Evolutionary conservation across 2,329 filamentous ascomycete genomes (phyloP), one percentile per base, ranked within the genome.

Genomic region (Beauveria caledonica): DNA sequence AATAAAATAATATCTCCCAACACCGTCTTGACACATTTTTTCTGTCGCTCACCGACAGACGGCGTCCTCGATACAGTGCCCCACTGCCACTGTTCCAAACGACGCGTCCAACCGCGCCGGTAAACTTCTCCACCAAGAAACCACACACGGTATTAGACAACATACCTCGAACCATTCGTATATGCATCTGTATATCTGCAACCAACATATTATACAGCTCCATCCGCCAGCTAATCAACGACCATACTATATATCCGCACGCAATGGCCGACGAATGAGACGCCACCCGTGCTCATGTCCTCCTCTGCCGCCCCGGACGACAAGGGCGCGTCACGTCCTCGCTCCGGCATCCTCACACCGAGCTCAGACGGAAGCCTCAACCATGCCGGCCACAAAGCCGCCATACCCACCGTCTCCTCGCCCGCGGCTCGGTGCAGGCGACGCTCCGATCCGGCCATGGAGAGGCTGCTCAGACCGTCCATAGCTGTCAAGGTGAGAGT

Each of bases 401-500:
- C 63, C 69, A 68, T 60, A 65, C 73, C 69, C 70, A 68, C 60
- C 57, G 49, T 61, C 42, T 55, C 63, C 42, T 67, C 68, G 33
- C 68, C 73, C 15, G 63, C 64, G 10, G 63, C 63, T 51, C 69
- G 63, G 58, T 74, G 72, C 66, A 72, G 68, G 61, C 77, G 74
- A 63, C 70, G 73, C 58, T 71, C 72, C 39, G 70, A 70, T 15
- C 65, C 70, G 46, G 71, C 79, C n/a, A 76, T 82, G 70, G 78
- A 80, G 56, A 74, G 81, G 46, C 72, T 85, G 8, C 73, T 85
- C 29, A 80, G 76, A 63, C 72, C 78, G 6, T 71, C 76, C n/a
- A 77, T 85, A 63, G 73, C 78, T 36, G 70, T 85, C 66, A 82
- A 80, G 76, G 82, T 82, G 64, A 36, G 33, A 23, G 72, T n/a